phyloP scores from a whole-genome alignment of 2,329 filamentous ascomycete species.

The Magnaporthiopsis poae region DNA sequence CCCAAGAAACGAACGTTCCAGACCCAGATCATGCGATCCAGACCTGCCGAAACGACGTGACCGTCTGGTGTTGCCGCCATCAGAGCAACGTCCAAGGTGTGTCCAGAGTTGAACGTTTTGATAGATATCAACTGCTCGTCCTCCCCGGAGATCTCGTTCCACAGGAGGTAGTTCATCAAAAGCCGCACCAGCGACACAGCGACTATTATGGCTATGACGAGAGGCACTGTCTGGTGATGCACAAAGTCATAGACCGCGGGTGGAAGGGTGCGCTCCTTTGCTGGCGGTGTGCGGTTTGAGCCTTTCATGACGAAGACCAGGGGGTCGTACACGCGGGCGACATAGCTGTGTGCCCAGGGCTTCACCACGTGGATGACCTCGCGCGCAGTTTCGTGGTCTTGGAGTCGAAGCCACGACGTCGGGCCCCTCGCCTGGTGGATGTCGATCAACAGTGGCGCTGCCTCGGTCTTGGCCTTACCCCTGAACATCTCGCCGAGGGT shows the following conservation, averaged over 20 bases:
- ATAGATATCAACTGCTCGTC: conserved; percentile 46
- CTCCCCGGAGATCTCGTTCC: conserved; percentile 44
- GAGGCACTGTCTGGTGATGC: conserved; percentile 47
- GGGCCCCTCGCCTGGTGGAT: conserved; percentile 69
- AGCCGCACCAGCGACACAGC: conserved; percentile 55
- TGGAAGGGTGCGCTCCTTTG: conserved; percentile 38
- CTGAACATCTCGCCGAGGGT: conserved; percentile 25
- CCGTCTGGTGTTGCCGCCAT: conserved; percentile 54
- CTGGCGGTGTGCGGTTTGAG: conserved; percentile 53
- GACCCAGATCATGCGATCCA: conserved; percentile 59
- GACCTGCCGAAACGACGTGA: conserved; percentile 56
- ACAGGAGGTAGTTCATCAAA: conserved; percentile 65
- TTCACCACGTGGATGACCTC: conserved; percentile 71
- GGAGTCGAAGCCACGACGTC: conserved; percentile 64
- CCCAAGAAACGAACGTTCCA: conserved; percentile 44
- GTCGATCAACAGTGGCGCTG: conserved; percentile 36
- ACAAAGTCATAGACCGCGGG: conserved; percentile 59
- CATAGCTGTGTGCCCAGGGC: conserved; percentile 59
- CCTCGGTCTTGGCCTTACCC: conserved; percentile 23
- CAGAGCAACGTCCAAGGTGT: conserved; percentile 59
- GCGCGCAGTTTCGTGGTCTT: conserved; percentile 68
- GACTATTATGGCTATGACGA: conserved; percentile 53
- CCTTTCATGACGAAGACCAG: conserved; percentile 61
- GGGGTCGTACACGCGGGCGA: conserved; percentile 66
- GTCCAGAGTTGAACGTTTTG: conserved; percentile 51